Base-by-base conservation (phyloP, 345 rosid species). In the Psidium guajava region DNA sequence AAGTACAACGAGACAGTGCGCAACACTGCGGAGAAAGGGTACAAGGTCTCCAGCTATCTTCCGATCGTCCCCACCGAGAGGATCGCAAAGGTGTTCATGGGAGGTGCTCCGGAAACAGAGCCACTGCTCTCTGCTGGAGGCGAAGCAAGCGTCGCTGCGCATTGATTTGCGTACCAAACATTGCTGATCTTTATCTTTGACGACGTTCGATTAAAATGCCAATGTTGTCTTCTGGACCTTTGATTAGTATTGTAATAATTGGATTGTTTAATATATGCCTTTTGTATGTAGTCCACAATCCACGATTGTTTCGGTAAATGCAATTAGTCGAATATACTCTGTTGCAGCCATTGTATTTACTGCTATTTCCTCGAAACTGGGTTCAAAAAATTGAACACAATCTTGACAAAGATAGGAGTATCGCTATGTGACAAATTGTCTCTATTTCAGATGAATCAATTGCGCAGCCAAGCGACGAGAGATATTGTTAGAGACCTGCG, bases 21-120 rank as follows among this genome's bases (percentile, higher is more conserved):
- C 27, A 92, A 80, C 88, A 91, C 96, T 52, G 95, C 94, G 1
- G 95, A 93, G 90, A 94, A 94, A 73, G 99, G 99, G 16, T 96
- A 92, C 94, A 91, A 87, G 85, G 95, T 95, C 22, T 89, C 98
- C 11, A 88, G 93, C 1, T 93, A 92, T 88, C 84, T 98, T 91
- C 99, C 99, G 2, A 86, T 94, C 89, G 97, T 98, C 87, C 99
- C 99, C 15, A 93, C 96, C 0, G 91, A 91, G 92, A 94, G 85
- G 95, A 98, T 96, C 81, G 95, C 98, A 12, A 91, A 91, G 91
- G 92, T 93, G 42, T 98, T 96, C 53, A 47, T 86, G n/a, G 89
- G 86, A 8, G 93, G 84, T 22, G 89, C 85, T 42, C 86, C 89
- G 5, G 90, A 83, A 83, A 28, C 88, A 2, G 59, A 87, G 83